phyloP scores from a whole-genome alignment of 177 flowering plant genomes.

The Tripterygium wilfordii region DNA sequence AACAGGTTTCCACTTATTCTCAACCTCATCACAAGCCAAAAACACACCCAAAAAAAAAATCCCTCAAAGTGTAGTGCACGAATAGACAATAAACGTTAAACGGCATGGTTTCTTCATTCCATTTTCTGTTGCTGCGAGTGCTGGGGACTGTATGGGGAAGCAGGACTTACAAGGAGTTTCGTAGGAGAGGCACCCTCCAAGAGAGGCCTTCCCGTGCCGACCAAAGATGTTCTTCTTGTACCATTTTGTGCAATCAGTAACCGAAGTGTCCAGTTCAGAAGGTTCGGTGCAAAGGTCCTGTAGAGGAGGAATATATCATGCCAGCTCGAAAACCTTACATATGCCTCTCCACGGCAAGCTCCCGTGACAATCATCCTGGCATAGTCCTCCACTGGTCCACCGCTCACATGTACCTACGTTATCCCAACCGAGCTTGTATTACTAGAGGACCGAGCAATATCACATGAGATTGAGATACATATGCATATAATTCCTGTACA shows the following conservation, averaged over 20 bases:
- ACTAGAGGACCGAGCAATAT: background rate
- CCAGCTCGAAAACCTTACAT: constrained; percentile 83
- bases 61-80: no score
- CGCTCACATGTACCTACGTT: constrained; percentile 44
- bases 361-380: constrained; percentile 68
- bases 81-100: no score
- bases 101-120: no score
- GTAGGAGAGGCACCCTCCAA: constrained; percentile 33
- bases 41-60: no score
- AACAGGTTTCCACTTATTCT: no score
- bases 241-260: constrained; percentile 41
- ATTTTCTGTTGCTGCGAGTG: constrained; percentile 27
- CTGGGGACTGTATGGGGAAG: constrained; percentile 13
- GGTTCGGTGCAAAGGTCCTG: constrained; percentile 67
- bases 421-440: background rate
- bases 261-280: constrained; percentile 70
- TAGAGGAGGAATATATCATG: constrained; percentile 65
- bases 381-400: constrained; percentile 58
- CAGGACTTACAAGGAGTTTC: constrained; percentile 22
- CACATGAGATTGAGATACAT: background rate
- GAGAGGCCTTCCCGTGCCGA: constrained; percentile 33
- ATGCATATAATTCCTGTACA: no score
- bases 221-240: constrained; percentile 30
- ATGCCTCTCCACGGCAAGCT: constrained; percentile 76
- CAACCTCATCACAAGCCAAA: no score